These are phyloP conservation scores for Gynostemma pentaphyllum DNA, from an alignment of 306 rosid genomes.

Conservation along the genomic window DNA sequence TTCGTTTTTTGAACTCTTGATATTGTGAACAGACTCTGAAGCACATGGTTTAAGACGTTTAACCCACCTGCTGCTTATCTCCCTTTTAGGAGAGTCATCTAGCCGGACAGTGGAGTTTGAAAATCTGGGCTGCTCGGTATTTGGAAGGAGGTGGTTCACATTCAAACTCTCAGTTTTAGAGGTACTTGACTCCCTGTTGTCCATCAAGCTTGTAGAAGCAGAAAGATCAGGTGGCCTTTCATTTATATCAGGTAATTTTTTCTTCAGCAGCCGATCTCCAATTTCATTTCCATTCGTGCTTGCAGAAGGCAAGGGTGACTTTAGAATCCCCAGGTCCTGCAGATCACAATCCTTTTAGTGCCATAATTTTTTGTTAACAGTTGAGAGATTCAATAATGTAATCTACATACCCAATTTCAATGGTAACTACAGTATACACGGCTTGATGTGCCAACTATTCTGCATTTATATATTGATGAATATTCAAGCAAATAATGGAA, in stretches of 20 bases:
- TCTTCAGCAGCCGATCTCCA: slow-evolving; percentile 15
- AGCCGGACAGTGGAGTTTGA: slow-evolving; percentile 26
- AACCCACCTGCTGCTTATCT: slow-evolving; percentile 60
- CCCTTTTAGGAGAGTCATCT: slow-evolving; percentile 30
- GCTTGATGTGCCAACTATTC: neutral
- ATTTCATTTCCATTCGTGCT: slow-evolving; percentile 27
- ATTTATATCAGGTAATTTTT: slow-evolving; percentile 37
- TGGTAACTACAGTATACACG: neutral
- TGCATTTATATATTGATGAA: neutral
- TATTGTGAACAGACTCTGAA: slow-evolving; percentile 31
- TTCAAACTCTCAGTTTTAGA: slow-evolving; percentile 80
- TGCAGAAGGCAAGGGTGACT: slow-evolving; percentile 19
- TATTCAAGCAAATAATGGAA: neutral
- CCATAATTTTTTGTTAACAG: neutral
- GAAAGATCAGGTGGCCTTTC: slow-evolving; percentile 32
- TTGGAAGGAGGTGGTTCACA: slow-evolving; percentile 47
- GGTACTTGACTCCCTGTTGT: slow-evolving; percentile 53
- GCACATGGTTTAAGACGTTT: slow-evolving; percentile 58
- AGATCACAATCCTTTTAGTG: slow-evolving; percentile 26
- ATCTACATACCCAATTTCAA: neutral
- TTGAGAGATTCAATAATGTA: neutral
- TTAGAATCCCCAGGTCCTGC: slow-evolving; percentile 41
- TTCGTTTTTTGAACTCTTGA: slow-evolving; percentile 36
- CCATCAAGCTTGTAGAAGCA: slow-evolving; percentile 26
- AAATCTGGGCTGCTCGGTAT: slow-evolving; percentile 30